Evolutionary conservation across 129 eudicot species (phyloP).

Genomic region (Saussurea involucrata): DNA sequence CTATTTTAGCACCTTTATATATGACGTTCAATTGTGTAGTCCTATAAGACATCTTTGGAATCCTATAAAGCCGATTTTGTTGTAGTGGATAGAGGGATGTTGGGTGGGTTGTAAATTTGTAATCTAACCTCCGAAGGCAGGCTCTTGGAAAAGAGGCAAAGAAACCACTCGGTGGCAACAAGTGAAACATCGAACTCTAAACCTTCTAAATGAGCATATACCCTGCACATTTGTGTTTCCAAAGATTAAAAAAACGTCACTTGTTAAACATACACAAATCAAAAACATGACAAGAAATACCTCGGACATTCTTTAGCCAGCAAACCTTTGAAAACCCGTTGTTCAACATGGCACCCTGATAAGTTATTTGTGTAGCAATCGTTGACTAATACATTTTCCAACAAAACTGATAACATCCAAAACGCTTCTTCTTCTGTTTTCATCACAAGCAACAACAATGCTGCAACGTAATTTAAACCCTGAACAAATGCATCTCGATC

Average conservation of each 20-base stretch:
- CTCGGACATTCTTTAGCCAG: slow-evolving; percentile 79
- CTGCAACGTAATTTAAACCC: slow-evolving; percentile 97
- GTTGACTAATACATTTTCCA: slow-evolving; percentile 78
- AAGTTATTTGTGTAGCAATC: slow-evolving; percentile 82
- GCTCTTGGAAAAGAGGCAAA: slow-evolving; percentile 89
- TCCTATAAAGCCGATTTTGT: neutral
- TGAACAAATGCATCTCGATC: slow-evolving; percentile 13
- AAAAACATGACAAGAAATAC: slow-evolving; percentile 27
- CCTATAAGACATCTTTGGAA: neutral
- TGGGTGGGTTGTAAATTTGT: neutral
- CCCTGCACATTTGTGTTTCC: slow-evolving; percentile 42
- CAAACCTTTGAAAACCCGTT: slow-evolving; percentile 83
- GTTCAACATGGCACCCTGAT: slow-evolving; percentile 96
- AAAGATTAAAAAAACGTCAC: neutral
- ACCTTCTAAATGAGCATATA: slow-evolving; percentile 80
- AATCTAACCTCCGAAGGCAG: slow-evolving; percentile 84
- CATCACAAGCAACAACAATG: slow-evolving; percentile 86
- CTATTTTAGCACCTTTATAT: neutral
- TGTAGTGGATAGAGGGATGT: neutral
- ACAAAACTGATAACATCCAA: slow-evolving; percentile 94
- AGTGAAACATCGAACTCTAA: slow-evolving; percentile 91
- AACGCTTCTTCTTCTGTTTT: slow-evolving; percentile 99
- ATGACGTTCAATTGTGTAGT: neutral
- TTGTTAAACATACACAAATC: neutral
- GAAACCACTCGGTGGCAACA: slow-evolving; percentile 94